Conservation (phyloP, 78 protist species). For the Dictyostelium capitatum region DNA sequence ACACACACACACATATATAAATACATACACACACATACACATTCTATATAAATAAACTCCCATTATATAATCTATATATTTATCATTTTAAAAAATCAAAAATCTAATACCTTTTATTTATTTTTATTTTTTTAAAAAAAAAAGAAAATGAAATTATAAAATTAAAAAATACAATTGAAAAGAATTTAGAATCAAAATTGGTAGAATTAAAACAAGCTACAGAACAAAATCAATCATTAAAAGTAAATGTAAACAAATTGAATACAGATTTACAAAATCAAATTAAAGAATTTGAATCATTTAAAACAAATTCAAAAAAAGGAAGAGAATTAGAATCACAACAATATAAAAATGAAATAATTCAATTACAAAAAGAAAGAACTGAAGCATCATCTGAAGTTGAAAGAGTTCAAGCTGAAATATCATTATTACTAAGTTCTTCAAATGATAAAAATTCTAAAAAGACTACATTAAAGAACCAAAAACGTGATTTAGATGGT, state of each 20-base stretch:
- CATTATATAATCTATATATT: not conserved
- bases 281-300: not conserved
- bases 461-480: not conserved
- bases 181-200: not conserved
- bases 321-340: not conserved
- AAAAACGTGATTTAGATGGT: not conserved
- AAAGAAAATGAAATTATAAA: not conserved
- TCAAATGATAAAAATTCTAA: not conserved
- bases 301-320: not conserved
- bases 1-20: too few relatives aligned
- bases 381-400: not conserved
- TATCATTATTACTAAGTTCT: not conserved
- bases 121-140: not conserved
- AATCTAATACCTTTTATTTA: not conserved
- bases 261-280: not conserved
- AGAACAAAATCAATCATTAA: not conserved
- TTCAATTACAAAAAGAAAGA: slow-evolving; percentile 3
- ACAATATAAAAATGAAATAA: not conserved
- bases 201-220: not conserved
- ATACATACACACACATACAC: too few relatives aligned
- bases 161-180: not conserved
- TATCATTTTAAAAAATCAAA: not conserved
- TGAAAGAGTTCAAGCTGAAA: slow-evolving; percentile 13
- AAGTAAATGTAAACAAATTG: not conserved
- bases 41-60: not conserved